Evolutionary conservation across 2,329 filamentous ascomycete species (phyloP).

Genomic region (Botrytis squamosa): DNA sequence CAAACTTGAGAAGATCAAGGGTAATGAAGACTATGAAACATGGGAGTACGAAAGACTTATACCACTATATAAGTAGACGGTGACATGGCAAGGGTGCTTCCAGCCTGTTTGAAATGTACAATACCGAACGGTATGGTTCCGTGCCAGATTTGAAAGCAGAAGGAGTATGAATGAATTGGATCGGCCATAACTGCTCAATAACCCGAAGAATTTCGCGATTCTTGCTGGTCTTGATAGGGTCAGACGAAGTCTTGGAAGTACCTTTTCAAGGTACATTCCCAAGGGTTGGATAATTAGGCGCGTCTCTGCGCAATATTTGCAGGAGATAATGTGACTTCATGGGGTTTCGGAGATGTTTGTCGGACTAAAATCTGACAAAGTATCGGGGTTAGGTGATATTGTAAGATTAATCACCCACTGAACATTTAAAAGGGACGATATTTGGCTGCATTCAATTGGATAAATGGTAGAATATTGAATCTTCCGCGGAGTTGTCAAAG

Average conservation of each 20-base stretch:
- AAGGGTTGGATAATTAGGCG: neutral
- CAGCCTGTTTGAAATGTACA: slow-evolving; percentile 1
- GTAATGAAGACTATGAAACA: neutral
- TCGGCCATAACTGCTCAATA: slow-evolving; percentile 1
- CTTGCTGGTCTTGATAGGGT: slow-evolving; percentile 6
- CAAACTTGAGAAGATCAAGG: neutral
- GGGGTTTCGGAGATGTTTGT: slow-evolving; percentile 20
- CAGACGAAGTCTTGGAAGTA: neutral
- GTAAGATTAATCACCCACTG: neutral
- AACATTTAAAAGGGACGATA: neutral
- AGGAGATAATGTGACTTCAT: slow-evolving; percentile 9
- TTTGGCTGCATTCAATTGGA: neutral
- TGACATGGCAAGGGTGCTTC: neutral
- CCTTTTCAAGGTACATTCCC: neutral
- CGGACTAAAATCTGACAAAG: slow-evolving; percentile 17
- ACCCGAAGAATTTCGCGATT: neutral
- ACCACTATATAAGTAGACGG: slow-evolving; percentile 11
- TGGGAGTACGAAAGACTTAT: neutral
- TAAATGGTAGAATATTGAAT: neutral
- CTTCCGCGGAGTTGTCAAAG: slow-evolving; percentile 7
- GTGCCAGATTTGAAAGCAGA: slow-evolving; percentile 17
- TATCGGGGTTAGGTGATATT: slow-evolving; percentile 18
- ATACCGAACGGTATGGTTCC: slow-evolving; percentile 5
- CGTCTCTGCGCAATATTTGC: neutral
- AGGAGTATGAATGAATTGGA: neutral